A percentile compares a stretch with the other conserved stretches of the same genome.
phyloP scores from a whole-genome alignment of 2,329 filamentous ascomycete species.

The Apiospora hydei region DNA sequence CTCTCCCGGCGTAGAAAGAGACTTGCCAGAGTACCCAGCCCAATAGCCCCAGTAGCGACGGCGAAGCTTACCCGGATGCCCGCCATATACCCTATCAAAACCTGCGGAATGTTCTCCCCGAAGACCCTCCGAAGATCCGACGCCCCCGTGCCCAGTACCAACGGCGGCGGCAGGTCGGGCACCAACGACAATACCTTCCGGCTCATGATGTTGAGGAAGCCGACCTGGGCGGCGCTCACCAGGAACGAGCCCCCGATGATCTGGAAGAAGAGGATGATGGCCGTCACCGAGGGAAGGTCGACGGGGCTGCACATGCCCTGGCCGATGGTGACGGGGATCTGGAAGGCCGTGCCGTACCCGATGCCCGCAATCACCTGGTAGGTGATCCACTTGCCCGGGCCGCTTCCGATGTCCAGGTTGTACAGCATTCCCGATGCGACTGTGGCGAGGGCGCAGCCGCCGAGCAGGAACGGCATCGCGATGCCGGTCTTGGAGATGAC shows the following conservation, averaged over 20 bases:
- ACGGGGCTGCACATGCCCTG: not conserved
- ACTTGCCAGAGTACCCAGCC: not conserved
- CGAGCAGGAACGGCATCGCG: slow-evolving; percentile 4
- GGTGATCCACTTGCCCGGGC: slow-evolving; percentile 23
- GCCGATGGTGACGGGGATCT: slow-evolving; percentile 13
- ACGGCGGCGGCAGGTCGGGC: not conserved
- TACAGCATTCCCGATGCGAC: slow-evolving; percentile 15
- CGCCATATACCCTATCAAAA: slow-evolving; percentile 10
- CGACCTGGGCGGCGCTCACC: not conserved
- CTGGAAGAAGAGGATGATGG: slow-evolving; percentile 23
- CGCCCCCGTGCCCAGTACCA: not conserved
- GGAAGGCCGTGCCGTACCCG: not conserved
- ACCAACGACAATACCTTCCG: not conserved
- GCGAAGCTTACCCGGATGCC: slow-evolving; percentile 3
- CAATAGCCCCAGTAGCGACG: not conserved
- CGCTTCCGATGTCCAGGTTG: slow-evolving; percentile 10
- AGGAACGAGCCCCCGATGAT: slow-evolving; percentile 16
- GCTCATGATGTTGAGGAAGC: slow-evolving; percentile 16
- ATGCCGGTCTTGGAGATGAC: slow-evolving; percentile 14
- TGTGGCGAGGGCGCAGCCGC: not conserved
- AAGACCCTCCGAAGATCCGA: slow-evolving; percentile 1
- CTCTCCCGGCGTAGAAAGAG: not conserved
- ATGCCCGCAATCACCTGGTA: slow-evolving; percentile 16
- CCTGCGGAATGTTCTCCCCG: not conserved
- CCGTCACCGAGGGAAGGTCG: slow-evolving; percentile 17